Conservation (phyloP, 2,329 filamentous ascomycete genomes). For the Apiospora rasikravindrae region DNA sequence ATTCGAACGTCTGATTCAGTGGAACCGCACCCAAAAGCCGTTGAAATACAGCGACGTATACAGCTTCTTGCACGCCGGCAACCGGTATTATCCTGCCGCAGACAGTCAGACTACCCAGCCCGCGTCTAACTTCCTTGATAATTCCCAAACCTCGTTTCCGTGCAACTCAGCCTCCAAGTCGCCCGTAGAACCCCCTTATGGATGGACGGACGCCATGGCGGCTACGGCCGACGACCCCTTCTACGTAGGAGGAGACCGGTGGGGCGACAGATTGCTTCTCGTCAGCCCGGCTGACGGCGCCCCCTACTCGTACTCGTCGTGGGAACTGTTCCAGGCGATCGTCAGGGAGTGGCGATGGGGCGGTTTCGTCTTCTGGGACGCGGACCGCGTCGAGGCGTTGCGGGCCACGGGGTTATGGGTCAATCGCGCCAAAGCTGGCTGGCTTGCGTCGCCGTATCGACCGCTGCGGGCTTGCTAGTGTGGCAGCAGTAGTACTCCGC, state of each 20-base stretch:
- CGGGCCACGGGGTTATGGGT: neutral
- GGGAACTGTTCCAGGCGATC: too few species aligned
- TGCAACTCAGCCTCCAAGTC: neutral
- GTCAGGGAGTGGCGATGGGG: neutral
- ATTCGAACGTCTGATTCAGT: neutral
- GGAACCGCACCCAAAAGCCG: neutral
- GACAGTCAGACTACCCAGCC: too few species aligned
- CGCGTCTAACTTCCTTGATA: too few species aligned
- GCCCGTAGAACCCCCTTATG: neutral
- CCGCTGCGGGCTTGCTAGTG: too few species aligned
- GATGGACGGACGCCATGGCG: neutral
- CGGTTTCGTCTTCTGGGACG: neutral
- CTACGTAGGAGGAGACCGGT: neutral
- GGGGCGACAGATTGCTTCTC: neutral
- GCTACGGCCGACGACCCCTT: neutral
- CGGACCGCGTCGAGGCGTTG: neutral
- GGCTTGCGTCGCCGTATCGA: neutral
- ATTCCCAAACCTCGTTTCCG: neutral
- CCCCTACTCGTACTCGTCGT: too few species aligned
- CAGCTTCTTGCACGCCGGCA: neutral
- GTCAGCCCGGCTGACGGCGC: neutral
- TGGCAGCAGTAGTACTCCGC: too few species aligned
- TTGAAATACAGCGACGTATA: neutral
- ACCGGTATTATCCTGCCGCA: neutral
- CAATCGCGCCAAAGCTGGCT: neutral